These are phyloP conservation scores for Striga asiatica DNA, from an alignment of 257 asterid genomes.

Conservation along the genomic window DNA sequence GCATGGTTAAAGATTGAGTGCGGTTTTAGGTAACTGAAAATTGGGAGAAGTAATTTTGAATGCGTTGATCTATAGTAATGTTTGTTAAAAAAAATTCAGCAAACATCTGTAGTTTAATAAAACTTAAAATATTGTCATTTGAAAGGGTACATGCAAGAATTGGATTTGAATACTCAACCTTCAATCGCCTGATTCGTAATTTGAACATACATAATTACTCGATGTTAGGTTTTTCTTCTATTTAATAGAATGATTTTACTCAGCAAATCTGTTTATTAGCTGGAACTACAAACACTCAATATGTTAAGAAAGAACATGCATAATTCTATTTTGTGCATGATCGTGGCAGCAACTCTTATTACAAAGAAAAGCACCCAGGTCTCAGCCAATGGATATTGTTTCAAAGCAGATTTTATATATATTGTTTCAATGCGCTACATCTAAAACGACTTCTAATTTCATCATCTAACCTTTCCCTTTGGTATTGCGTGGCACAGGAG, in stretches of 20 bases:
- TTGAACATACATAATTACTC: neutral
- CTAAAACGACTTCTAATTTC: too few relatives aligned
- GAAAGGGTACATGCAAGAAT: neutral
- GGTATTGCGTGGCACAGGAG: neutral
- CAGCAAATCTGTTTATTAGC: neutral
- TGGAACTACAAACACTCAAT: neutral
- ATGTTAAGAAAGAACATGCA: neutral
- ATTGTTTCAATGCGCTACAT: too few relatives aligned
- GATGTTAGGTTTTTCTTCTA: neutral
- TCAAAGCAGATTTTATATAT: too few relatives aligned
- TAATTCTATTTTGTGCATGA: neutral
- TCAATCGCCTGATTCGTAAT: neutral
- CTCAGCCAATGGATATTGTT: neutral
- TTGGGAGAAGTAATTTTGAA: too few relatives aligned
- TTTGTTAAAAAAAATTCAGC: too few relatives aligned
- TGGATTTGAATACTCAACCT: neutral
- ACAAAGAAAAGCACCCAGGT: neutral
- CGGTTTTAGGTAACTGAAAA: too few relatives aligned
- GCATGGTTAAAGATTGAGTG: neutral
- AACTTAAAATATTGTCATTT: neutral
- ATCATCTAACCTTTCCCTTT: slow-evolving; percentile 2
- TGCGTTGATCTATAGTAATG: too few relatives aligned
- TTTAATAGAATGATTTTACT: neutral
- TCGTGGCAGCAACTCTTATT: neutral
- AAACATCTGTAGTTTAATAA: too few relatives aligned